A percentile compares a stretch with the other conserved stretches of the same genome.
Evolutionary conservation across 2,329 filamentous ascomycete genomes (phyloP).

Genomic region (Aspergillus sclerotialis): DNA sequence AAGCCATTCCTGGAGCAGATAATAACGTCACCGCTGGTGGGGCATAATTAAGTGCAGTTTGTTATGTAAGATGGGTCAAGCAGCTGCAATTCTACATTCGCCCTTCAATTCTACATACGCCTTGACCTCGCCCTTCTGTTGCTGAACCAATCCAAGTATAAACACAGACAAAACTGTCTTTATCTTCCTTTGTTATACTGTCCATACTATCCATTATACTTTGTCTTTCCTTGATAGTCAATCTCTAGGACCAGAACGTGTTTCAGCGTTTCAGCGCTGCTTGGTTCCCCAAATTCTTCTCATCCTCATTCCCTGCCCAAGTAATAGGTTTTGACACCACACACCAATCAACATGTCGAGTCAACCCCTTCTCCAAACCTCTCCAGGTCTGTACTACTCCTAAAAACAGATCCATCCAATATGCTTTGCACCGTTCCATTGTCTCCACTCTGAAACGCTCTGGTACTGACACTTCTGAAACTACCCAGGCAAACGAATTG

Average conservation of each 20-base stretch:
- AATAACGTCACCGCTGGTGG: no score
- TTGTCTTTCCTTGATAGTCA: not conserved
- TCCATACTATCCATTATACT: not conserved
- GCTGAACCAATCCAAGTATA: no score
- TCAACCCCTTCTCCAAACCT: conserved; percentile 90
- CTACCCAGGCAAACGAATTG: conserved; percentile 83
- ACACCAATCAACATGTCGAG: conserved; percentile 65
- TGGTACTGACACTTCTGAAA: conserved; percentile 5
- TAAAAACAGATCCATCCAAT: conserved; percentile 2
- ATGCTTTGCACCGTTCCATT: not conserved
- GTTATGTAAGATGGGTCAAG: no score
- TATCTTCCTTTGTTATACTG: not conserved
- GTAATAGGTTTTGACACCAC: no score
- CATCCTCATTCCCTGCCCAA: no score
- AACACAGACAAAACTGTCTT: not conserved
- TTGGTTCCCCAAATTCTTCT: not conserved
- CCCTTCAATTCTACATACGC: no score
- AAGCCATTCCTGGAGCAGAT: no score
- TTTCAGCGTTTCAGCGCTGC: no score
- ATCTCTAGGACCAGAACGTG: no score
- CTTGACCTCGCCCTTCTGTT: no score
- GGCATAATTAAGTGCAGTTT: no score
- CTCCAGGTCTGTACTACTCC: conserved; percentile 60
- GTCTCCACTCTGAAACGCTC: not conserved
- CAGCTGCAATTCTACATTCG: no score